Conservation (phyloP, 2,329 filamentous ascomycete species). For the Capronia americana region DNA sequence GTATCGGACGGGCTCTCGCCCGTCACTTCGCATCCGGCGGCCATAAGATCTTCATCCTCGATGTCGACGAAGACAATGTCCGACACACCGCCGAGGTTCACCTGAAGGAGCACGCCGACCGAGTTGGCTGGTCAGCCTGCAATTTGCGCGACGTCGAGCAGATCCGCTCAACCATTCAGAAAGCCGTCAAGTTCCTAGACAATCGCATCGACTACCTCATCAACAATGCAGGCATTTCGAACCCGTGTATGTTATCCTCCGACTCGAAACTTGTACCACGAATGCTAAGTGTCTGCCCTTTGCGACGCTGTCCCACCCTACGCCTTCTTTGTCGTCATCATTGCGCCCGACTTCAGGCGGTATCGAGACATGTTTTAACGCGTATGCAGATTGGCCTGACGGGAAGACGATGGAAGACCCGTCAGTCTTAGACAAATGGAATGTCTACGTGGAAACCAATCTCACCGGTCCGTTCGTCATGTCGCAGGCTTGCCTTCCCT, state of each 20-base stretch:
- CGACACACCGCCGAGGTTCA: constrained; percentile 45
- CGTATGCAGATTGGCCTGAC: constrained; percentile 48
- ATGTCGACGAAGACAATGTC: constrained; percentile 52
- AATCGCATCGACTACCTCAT: constrained; percentile 50
- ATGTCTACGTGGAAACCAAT: constrained; percentile 56
- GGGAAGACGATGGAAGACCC: constrained; percentile 55
- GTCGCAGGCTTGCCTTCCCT: constrained; percentile 56
- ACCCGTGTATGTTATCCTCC: constrained; percentile 30
- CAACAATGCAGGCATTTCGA: constrained; percentile 50
- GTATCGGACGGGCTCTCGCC: constrained; percentile 55
- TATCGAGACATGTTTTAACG: not conserved
- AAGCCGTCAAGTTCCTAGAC: constrained; percentile 47
- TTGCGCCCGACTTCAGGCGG: not conserved
- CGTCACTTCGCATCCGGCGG: constrained; percentile 51
- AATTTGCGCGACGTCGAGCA: constrained; percentile 50
- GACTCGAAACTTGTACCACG: not conserved
- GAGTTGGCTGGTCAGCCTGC: constrained; percentile 49
- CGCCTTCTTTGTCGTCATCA: not conserved
- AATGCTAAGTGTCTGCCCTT: not conserved
- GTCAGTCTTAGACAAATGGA: constrained; percentile 53
- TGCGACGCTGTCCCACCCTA: not conserved
- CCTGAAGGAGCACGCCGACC: constrained; percentile 43
- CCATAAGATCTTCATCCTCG: constrained; percentile 55
- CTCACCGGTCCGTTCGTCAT: constrained; percentile 56
- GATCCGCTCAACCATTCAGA: constrained; percentile 47